Base-by-base conservation (phyloP, 2,329 filamentous ascomycete species). In the Aspergillus fischeri region DNA sequence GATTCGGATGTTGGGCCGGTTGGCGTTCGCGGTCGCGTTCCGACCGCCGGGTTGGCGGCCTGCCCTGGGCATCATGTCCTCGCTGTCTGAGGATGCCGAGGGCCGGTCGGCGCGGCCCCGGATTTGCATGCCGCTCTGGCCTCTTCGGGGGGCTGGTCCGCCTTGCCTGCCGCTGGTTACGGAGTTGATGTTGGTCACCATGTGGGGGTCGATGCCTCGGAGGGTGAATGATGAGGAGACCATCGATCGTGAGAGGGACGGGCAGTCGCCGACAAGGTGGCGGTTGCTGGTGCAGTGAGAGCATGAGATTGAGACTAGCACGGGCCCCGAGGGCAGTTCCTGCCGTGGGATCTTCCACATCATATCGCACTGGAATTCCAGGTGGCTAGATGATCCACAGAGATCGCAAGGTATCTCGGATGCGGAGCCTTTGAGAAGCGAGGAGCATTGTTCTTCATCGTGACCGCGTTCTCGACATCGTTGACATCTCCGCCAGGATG, bases 381-480 rank as follows among this genome's bases (percentile, higher is more conserved):
- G 63, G 64, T 91, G 88, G 8, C 80, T 76, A 3, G 66, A 61
- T 6, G 79, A 79, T 42, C 75, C 75, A 70, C 88, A 91, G 35
- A 85, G 75, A 10, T 83, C 82, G 68, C 88, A 91, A 2, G 80
- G 79, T 49, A 81, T 74, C 24, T 77, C 73, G n/a, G 62, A 55
- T 27, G 79, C 78, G 55, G 86, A 84, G 17, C 78, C 78, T 60
- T 80, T 80, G 17, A 89, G 77, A 59, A 84, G 84, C 60, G 87
- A 84, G 1, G 71, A 65, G 66, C 88, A 91, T 7, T 73, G 63
- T 1, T 59, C 63, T 20, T 73, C 71, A 52, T 66, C 63, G 65
- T 91, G 88, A 9, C 87, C 88, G 47, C 82, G 75, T 69, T 87
- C 83, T 50, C 78, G 80, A 70, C 88, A 91, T 66, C 84, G 85